Conservation (phyloP, 2,329 filamentous ascomycete species). For the Penicillium freii region DNA sequence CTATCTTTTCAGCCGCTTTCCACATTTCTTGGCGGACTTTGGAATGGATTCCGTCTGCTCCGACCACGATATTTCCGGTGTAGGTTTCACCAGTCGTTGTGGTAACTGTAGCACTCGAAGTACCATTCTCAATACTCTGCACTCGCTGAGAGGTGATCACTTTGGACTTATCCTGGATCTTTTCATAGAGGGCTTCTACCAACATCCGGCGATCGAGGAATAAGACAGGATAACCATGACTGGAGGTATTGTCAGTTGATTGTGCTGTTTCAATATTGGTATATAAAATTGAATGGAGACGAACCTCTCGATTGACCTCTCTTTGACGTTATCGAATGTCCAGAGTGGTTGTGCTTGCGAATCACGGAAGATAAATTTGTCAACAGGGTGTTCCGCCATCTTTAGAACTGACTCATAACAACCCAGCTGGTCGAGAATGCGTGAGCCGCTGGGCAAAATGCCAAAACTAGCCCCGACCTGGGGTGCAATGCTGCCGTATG, state of each 20-base stretch:
- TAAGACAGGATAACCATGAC: constrained; percentile 22
- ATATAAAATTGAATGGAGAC: neutral
- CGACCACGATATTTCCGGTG: constrained; percentile 38
- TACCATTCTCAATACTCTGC: constrained; percentile 1
- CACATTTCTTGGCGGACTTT: constrained; percentile 37
- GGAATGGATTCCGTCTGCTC: constrained; percentile 46
- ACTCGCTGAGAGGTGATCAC: constrained; percentile 20
- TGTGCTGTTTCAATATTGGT: neutral
- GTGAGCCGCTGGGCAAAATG: constrained; percentile 44
- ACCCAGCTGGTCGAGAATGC: constrained; percentile 53
- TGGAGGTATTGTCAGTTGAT: neutral
- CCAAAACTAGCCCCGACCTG: constrained; percentile 51
- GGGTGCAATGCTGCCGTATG: constrained; percentile 43
- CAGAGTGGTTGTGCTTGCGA: constrained; percentile 3
- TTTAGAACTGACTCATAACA: constrained; percentile 29
- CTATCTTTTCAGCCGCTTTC: constrained; percentile 14
- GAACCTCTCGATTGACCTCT: neutral
- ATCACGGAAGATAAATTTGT: constrained; percentile 10
- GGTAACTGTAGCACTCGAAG: constrained; percentile 6
- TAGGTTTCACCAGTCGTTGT: constrained; percentile 14
- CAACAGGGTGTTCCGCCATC: constrained; percentile 9
- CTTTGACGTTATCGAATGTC: constrained; percentile 2
- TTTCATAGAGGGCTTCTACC: constrained; percentile 25
- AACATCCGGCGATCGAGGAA: constrained; percentile 28
- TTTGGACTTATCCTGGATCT: constrained; percentile 24